Conservation (phyloP, 495 filamentous ascomycete species). For the Immersiella caudata region DNA sequence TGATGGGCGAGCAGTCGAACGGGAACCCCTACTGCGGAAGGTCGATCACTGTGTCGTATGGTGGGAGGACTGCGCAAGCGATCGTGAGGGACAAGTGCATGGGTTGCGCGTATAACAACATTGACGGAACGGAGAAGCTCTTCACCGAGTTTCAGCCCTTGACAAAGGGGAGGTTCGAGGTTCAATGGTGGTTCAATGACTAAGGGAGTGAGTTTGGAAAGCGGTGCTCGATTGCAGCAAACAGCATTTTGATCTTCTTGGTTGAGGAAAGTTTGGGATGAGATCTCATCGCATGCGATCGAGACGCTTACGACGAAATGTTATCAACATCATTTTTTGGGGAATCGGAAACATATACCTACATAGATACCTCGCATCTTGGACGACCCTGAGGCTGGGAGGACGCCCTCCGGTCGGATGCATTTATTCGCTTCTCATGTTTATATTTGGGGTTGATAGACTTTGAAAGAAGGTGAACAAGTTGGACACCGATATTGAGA, state of each 20-base stretch:
- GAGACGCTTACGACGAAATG: too few species aligned
- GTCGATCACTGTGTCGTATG: conserved; percentile 60
- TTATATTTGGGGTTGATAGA: neutral
- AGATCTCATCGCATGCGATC: neutral
- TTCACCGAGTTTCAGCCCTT: conserved; percentile 46
- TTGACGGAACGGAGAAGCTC: conserved; percentile 53
- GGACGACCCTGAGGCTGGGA: neutral
- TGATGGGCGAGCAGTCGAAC: conserved; percentile 51
- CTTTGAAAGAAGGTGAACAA: neutral
- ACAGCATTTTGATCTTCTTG: neutral
- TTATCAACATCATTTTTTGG: neutral
- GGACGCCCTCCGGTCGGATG: neutral
- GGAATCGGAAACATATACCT: neutral
- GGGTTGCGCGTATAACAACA: conserved; percentile 56
- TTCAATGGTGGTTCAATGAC: conserved; percentile 48
- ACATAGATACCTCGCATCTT: neutral
- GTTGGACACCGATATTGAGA: neutral
- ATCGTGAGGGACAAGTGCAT: conserved; percentile 75
- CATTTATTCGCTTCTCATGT: neutral
- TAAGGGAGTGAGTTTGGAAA: conserved; percentile 10
- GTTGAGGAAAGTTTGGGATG: neutral
- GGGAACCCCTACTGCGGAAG: conserved; percentile 67
- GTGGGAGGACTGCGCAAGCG: conserved; percentile 59
- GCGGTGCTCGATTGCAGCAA: neutral
- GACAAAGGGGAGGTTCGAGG: conserved; percentile 38